Conservation (phyloP, 2,329 filamentous ascomycete species). For the Cladophialophora exuberans region DNA sequence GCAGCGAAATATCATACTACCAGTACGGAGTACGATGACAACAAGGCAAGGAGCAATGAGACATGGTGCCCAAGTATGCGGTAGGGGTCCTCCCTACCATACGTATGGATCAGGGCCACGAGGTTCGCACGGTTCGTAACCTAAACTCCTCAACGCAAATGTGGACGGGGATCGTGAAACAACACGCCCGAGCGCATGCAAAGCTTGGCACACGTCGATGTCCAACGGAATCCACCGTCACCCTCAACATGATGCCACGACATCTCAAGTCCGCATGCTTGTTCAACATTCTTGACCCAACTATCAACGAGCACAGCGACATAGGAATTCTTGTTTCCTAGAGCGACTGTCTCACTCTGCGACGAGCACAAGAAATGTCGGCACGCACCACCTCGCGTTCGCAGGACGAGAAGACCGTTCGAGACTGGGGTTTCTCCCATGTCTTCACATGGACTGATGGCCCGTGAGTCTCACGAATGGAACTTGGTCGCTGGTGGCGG, state of each 20-base stretch:
- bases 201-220: constrained; percentile 9
- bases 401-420: constrained; percentile 59
- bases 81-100: too few relatives aligned
- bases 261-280: too few relatives aligned
- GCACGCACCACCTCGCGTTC: constrained; percentile 29
- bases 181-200: background rate
- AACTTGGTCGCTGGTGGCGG: constrained; percentile 7
- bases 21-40: background rate
- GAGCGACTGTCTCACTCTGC: background rate
- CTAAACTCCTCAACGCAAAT: too few relatives aligned
- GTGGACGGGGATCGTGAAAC: background rate
- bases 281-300: too few relatives aligned
- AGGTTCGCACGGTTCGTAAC: too few relatives aligned
- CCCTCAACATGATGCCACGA: too few relatives aligned
- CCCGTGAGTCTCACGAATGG: constrained; percentile 56
- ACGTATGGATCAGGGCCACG: background rate
- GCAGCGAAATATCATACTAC: background rate
- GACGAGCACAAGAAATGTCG: constrained; percentile 10
- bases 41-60: constrained; percentile 5
- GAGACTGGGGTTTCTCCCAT: constrained; percentile 61
- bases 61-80: too few relatives aligned
- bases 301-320: background rate
- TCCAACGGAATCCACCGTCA: too few relatives aligned
- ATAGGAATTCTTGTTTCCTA: background rate
- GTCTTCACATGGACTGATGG: constrained; percentile 66